phyloP scores from a whole-genome alignment of 2,329 filamentous ascomycete genomes.

The Furcasterigmium sp. region DNA sequence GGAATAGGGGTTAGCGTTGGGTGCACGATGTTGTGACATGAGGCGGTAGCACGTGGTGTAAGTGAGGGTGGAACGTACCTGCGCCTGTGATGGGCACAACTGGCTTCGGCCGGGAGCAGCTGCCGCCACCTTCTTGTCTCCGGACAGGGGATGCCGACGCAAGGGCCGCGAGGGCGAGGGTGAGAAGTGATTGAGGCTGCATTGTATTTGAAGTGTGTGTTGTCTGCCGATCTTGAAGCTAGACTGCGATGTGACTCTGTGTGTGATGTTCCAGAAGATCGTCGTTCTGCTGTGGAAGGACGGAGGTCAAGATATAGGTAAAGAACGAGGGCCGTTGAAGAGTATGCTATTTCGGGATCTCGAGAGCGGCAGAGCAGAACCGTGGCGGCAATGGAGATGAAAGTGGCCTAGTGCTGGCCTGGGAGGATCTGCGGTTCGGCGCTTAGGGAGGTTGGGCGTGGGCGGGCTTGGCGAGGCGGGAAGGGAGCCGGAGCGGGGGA shows the following conservation, averaged over 20 bases:
- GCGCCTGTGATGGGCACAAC: slow-evolving; percentile 33
- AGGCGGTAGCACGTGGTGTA: no score
- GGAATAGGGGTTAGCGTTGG: slow-evolving; percentile 13
- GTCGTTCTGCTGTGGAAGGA: neutral
- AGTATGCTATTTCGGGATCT: neutral
- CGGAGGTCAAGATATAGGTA: neutral
- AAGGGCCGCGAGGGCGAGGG: slow-evolving; percentile 27
- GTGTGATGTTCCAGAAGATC: neutral
- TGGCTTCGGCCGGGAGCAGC: slow-evolving; percentile 16
- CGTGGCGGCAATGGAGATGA: slow-evolving; percentile 1
- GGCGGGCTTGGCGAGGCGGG: no score
- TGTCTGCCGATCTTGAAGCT: no score
- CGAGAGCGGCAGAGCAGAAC: neutral
- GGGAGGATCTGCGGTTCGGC: slow-evolving; percentile 1
- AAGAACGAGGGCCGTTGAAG: neutral
- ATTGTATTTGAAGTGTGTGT: slow-evolving; percentile 17
- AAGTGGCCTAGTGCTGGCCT: slow-evolving; percentile 3
- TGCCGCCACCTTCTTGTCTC: slow-evolving; percentile 9
- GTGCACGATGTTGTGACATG: no score
- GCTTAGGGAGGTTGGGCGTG: slow-evolving; percentile 2
- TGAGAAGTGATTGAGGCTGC: slow-evolving; percentile 20
- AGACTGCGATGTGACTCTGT: neutral
- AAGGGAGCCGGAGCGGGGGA: no score
- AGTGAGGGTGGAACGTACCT: slow-evolving; percentile 21
- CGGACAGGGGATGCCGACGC: slow-evolving; percentile 20